Conservation (phyloP, 2,329 filamentous ascomycete species). For the Paracorniculantispora psalliotae region DNA sequence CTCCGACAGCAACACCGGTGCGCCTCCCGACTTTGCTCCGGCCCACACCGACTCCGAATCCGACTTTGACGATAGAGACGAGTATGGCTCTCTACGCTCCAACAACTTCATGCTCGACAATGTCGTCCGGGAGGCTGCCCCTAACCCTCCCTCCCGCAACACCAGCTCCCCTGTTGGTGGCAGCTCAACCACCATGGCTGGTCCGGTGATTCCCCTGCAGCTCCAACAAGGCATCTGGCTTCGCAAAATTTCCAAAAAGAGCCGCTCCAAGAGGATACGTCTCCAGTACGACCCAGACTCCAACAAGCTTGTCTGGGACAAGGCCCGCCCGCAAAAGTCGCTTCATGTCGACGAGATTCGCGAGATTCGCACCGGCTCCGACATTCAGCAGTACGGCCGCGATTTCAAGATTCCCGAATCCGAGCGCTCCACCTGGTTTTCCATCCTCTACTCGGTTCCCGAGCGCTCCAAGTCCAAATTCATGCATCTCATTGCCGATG, state of each 20-base stretch:
- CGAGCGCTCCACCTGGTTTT: constrained; percentile 74
- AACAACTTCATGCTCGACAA: constrained; percentile 38
- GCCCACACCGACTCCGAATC: constrained; percentile 50
- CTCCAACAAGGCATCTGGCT: constrained; percentile 75
- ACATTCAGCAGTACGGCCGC: constrained; percentile 84
- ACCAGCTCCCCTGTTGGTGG: constrained; percentile 43
- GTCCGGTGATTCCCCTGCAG: constrained; percentile 69
- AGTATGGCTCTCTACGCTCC: constrained; percentile 33
- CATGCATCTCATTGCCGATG: constrained; percentile 80
- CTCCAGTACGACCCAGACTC: constrained; percentile 74
- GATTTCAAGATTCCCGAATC: constrained; percentile 68
- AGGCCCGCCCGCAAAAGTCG: constrained; percentile 69
- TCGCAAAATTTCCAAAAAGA: constrained; percentile 81
- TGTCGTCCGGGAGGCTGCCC: constrained; percentile 41
- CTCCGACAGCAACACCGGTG: constrained; percentile 81
- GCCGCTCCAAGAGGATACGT: constrained; percentile 63
- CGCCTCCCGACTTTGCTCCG: constrained; percentile 44
- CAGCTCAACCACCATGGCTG: constrained; percentile 44
- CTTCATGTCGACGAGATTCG: constrained; percentile 95
- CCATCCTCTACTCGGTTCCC: constrained; percentile 77
- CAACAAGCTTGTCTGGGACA: constrained; percentile 86
- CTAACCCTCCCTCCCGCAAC: constrained; percentile 33
- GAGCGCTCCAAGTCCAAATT: constrained; percentile 79
- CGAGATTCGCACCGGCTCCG: constrained; percentile 76
- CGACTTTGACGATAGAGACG: constrained; percentile 49